Percentiles rank a stretch among this genome's conserved stretches.
Conservation (phyloP, 73 alveolate genomes). For the Uronychia setigera region DNA sequence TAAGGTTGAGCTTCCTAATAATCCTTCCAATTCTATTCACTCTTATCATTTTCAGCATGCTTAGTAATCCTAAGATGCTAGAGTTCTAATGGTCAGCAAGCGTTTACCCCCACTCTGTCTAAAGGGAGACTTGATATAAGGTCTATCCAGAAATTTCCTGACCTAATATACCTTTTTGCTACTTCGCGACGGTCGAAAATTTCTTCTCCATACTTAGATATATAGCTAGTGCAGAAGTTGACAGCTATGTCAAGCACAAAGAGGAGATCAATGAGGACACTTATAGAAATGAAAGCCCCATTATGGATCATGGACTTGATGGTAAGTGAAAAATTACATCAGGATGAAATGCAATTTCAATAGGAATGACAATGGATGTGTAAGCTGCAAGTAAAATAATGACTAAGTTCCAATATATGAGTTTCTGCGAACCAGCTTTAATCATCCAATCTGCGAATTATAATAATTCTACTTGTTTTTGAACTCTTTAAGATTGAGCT, state of each 20-base stretch:
- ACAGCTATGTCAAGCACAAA: constrained; percentile 62
- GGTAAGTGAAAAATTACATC: neutral
- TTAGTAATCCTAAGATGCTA: neutral
- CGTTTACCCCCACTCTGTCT: constrained; percentile 4
- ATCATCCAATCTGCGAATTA: neutral
- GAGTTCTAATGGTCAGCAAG: neutral
- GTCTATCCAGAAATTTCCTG: constrained; percentile 69
- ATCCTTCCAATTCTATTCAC: constrained; percentile 29
- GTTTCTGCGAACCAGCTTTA: neutral
- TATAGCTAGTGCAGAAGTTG: constrained; percentile 62
- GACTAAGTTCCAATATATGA: neutral
- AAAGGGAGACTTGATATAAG: constrained; percentile 64
- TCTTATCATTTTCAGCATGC: constrained; percentile 45
- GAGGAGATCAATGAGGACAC: constrained; percentile 38
- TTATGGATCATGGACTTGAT: neutral
- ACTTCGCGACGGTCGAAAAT: constrained; percentile 45
- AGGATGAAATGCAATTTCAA: neutral
- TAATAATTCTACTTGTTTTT: too few relatives aligned
- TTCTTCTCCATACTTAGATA: constrained; percentile 47
- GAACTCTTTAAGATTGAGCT: too few relatives aligned
- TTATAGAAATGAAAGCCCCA: neutral
- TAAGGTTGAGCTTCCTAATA: constrained; percentile 26
- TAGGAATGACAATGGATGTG: neutral
- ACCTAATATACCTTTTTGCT: constrained; percentile 35
- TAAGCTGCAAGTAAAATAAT: neutral